phyloP scores from a whole-genome alignment of 306 rosid species.

The Citrullus colocynthis region DNA sequence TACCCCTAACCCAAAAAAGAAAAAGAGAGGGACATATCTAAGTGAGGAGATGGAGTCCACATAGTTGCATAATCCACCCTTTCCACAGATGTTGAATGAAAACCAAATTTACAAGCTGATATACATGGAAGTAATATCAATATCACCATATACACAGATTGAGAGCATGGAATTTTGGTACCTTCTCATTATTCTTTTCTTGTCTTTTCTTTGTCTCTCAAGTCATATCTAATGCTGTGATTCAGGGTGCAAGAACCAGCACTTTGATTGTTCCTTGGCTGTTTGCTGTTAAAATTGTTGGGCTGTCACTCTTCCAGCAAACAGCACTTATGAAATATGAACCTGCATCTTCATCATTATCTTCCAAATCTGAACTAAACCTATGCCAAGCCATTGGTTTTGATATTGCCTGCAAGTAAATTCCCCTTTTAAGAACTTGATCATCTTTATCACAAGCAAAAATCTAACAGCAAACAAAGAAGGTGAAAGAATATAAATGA shows the following conservation, averaged over 20 bases:
- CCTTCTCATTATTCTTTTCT: neutral
- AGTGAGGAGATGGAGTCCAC: neutral
- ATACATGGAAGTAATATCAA: neutral
- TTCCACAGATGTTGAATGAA: conserved; percentile 2
- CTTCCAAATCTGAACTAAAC: conserved; percentile 63
- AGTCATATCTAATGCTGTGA: neutral
- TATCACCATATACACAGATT: neutral
- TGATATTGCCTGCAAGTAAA: conserved; percentile 57
- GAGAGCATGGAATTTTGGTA: neutral
- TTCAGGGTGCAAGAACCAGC: conserved; percentile 53
- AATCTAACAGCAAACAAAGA: neutral
- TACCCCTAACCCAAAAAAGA: neutral
- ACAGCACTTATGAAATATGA: conserved; percentile 93
- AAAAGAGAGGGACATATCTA: neutral
- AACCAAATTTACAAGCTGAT: conserved; percentile 3
- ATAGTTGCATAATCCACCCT: conserved; percentile 2
- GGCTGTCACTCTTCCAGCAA: conserved; percentile 95
- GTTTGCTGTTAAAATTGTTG: conserved; percentile 88
- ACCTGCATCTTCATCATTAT: conserved; percentile 68
- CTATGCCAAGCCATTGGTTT: conserved; percentile 80
- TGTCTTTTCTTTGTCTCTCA: neutral
- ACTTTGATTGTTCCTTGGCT: conserved; percentile 97
- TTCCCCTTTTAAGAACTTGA: neutral
- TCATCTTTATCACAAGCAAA: neutral
- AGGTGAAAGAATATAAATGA: neutral